Conservation (phyloP, 805 yeast genomes). For the Groenewaldozyma tartarivorans region DNA sequence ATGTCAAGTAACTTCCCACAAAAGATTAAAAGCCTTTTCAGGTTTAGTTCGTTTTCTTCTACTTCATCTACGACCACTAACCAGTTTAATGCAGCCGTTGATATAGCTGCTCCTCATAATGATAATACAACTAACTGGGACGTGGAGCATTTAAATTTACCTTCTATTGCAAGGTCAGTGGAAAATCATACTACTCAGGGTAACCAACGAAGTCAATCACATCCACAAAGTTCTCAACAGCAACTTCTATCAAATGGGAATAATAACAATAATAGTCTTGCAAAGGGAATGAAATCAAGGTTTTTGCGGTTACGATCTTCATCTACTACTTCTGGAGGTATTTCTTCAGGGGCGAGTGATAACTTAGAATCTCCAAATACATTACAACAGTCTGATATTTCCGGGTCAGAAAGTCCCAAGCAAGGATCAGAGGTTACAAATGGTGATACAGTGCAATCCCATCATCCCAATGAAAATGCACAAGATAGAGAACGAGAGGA, state of each 20-base stretch:
- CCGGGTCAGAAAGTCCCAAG: too few species aligned
- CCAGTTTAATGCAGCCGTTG: not conserved
- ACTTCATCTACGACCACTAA: conserved; percentile 3
- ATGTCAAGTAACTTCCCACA: conserved; percentile 15
- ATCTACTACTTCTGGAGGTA: not conserved
- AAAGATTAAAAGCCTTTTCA: conserved; percentile 24
- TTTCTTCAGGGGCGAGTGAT: too few species aligned
- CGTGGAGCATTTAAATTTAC: not conserved
- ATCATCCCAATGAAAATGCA: too few species aligned
- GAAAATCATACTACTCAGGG: conserved; percentile 6
- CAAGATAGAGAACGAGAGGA: too few species aligned
- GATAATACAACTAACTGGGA: conserved; percentile 1
- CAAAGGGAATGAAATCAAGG: conserved; percentile 9
- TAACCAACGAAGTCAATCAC: too few species aligned
- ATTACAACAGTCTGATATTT: too few species aligned
- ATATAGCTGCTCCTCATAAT: not conserved
- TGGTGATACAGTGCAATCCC: too few species aligned
- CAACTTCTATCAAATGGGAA: too few species aligned
- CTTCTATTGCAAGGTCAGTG: conserved; percentile 3
- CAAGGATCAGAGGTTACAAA: too few species aligned
- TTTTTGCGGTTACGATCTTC: conserved; percentile 10
- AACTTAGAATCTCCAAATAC: too few species aligned
- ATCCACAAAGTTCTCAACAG: too few species aligned
- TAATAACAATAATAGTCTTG: not conserved
- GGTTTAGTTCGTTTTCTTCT: conserved; percentile 18